Percentiles rank a stretch among this genome's conserved stretches.
phyloP scores from a whole-genome alignment of 768 basidiomycete species.

The Leccinum rimulosum region DNA sequence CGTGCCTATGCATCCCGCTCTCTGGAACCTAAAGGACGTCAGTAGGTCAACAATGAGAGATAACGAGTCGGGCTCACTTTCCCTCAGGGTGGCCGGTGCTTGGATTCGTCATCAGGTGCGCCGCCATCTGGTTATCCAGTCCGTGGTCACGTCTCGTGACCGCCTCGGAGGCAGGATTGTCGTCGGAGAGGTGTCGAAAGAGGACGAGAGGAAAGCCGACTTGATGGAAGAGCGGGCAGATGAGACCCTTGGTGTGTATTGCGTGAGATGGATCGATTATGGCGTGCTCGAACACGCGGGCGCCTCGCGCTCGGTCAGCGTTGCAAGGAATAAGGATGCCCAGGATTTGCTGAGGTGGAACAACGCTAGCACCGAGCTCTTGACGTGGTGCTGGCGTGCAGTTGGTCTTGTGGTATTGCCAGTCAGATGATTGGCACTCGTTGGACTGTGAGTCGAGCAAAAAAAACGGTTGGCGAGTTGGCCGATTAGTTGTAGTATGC shows the following conservation, averaged over 20 bases:
- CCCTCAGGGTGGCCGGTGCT: slow-evolving; percentile 24
- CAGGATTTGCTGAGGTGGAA: slow-evolving; percentile 1
- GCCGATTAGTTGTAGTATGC: background rate
- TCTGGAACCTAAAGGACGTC: slow-evolving; percentile 19
- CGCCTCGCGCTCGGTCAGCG: slow-evolving; percentile 24
- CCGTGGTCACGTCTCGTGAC: slow-evolving; percentile 20
- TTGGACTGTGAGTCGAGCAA: slow-evolving; percentile 18
- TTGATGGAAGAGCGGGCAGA: slow-evolving; percentile 26
- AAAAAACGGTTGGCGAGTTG: background rate
- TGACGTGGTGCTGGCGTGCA: slow-evolving; percentile 8
- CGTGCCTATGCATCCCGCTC: slow-evolving; percentile 28
- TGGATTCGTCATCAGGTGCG: slow-evolving; percentile 30
- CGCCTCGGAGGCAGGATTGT: slow-evolving; percentile 7
- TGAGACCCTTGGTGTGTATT: slow-evolving; percentile 25
- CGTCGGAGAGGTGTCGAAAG: slow-evolving; percentile 23
- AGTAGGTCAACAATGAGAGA: background rate
- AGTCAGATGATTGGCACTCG: slow-evolving; percentile 25
- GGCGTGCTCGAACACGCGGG: slow-evolving; percentile 19
- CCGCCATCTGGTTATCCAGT: slow-evolving; percentile 31
- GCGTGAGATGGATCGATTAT: slow-evolving; percentile 23
- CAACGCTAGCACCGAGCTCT: background rate
- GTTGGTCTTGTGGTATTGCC: slow-evolving; percentile 18
- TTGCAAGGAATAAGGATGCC: slow-evolving; percentile 26
- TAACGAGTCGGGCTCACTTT: slow-evolving; percentile 7
- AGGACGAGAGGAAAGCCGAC: slow-evolving; percentile 31